A percentile compares a stretch with the other conserved stretches of the same genome.
Conservation (phyloP, 2,329 filamentous ascomycete species). For the Aspergillus costaricaensis region DNA sequence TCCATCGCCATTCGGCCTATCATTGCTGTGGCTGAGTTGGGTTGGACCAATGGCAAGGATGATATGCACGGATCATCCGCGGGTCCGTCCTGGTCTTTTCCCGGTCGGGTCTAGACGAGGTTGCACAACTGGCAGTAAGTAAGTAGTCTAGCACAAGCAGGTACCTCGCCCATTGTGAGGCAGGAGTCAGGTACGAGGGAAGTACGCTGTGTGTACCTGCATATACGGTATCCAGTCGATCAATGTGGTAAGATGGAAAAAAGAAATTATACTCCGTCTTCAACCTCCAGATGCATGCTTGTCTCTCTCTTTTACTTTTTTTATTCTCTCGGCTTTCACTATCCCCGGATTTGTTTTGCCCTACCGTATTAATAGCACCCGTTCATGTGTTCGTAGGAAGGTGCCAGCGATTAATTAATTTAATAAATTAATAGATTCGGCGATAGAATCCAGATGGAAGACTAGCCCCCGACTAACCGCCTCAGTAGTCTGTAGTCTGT, state of each 20-base stretch:
- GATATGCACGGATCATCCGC: conserved; percentile 12
- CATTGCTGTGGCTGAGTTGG: conserved; percentile 10
- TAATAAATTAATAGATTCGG: conserved; percentile 3
- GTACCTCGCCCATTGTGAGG: background rate
- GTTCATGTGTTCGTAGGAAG: conserved; percentile 1
- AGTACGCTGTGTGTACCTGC: background rate
- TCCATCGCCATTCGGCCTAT: conserved; percentile 1
- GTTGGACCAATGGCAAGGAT: conserved; percentile 2
- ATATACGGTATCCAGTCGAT: background rate
- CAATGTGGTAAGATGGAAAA: background rate
- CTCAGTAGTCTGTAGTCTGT: conserved; percentile 2
- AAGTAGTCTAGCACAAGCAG: background rate
- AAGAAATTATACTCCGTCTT: background rate
- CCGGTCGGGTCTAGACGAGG: background rate
- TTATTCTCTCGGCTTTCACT: background rate
- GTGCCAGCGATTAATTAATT: conserved; percentile 1
- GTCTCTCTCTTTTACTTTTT: background rate
- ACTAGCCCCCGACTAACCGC: background rate
- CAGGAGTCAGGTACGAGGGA: background rate
- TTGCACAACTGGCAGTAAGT: background rate
- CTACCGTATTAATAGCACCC: conserved; percentile 1
- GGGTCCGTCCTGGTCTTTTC: background rate
- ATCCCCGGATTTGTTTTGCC: background rate
- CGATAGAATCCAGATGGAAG: conserved; percentile 3
- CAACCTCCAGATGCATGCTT: background rate